A percentile compares a stretch with the other conserved stretches of the same genome.
Conservation (phyloP, 2,329 filamentous ascomycete genomes). For the Fusarium stilboides region DNA sequence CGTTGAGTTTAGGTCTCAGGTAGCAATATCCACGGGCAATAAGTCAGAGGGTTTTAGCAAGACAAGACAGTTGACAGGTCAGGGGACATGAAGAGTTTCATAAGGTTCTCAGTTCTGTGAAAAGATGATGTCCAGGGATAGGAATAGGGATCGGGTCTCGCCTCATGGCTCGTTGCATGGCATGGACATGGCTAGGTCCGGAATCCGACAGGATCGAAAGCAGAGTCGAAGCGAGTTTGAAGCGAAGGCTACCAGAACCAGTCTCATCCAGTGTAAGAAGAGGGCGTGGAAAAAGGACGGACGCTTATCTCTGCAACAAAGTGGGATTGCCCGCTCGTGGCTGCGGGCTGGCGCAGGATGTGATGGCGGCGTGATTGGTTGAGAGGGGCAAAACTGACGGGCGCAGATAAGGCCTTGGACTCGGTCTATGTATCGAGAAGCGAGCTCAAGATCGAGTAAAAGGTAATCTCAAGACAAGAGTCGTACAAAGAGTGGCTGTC, state of each 20-base stretch:
- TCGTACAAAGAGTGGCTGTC: neutral
- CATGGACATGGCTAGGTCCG: constrained; percentile 40
- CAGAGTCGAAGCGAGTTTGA: constrained; percentile 16
- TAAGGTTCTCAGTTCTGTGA: constrained; percentile 35
- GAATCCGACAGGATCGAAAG: constrained; percentile 38
- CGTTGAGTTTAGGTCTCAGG: constrained; percentile 6
- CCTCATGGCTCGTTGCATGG: constrained; percentile 46
- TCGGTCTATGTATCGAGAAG: neutral
- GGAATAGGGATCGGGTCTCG: constrained; percentile 34
- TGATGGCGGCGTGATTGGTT: constrained; percentile 42
- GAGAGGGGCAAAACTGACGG: constrained; percentile 21
- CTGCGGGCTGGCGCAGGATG: constrained; percentile 37
- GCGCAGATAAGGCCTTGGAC: constrained; percentile 39
- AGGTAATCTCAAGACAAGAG: neutral
- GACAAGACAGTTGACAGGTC: constrained; percentile 20
- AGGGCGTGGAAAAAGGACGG: constrained; percentile 26
- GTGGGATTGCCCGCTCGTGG: constrained; percentile 34
- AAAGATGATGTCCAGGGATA: constrained; percentile 35
- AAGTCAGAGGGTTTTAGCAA: constrained; percentile 27
- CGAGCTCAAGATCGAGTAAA: constrained; percentile 15
- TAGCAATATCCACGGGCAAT: constrained; percentile 18
- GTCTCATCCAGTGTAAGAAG: constrained; percentile 12
- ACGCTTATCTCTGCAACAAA: constrained; percentile 40
- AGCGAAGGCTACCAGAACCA: constrained; percentile 8
- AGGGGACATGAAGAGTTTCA: constrained; percentile 48